Base-by-base conservation (phyloP, 1,139 yeast genomes). In the Ogataea hybrid region DNA sequence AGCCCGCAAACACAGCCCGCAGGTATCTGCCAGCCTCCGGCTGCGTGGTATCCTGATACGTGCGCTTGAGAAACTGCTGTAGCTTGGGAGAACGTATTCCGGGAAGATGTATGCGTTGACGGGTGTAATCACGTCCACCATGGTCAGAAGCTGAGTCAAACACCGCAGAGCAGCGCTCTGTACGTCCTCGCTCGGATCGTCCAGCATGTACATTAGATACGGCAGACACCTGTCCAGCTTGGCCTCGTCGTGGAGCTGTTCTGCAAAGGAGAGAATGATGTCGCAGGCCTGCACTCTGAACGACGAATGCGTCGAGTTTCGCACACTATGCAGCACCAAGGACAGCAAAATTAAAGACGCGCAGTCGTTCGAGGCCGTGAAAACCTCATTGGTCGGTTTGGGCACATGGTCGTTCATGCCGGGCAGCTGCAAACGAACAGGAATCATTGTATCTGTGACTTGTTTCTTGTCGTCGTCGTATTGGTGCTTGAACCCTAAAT, bases 171-270 rank as follows among this genome's bases (percentile, higher is more conserved):
- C 81, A 12, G 71, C 62, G 6, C 78, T 73, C 36, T 83, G 85
- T 2, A 87, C 92, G 41, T 73, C 71, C 2, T 70, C 70, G 25
- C 73, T 69, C 0, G 71, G 64, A 48, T 77, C 84, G 38, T 77
- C 79, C 15, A 80, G 59, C 45, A 80, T 66, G 7, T 73, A 59
- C 27, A 86, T 75, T 25, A 92, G 63, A 57, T 83, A 87, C 0
- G 99, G 97, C 17, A 92, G 61, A 25, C 92, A 80, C 35, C 97
- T 67, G 59, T 92, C 97, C 35, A 92, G 68, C 57, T 89, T 90
- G 16, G 83, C 83, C 44, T 86, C 95, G 57, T 92, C 97, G 31
- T 78, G 77, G 3, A 88, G 69, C 46, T 80, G 74, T 57, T 87
- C 96, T 1, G 94, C 79, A 12, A 92, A 68, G 0, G 88, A 88